phyloP scores from a whole-genome alignment of 805 yeast species.

The Yarrowia sp. region DNA sequence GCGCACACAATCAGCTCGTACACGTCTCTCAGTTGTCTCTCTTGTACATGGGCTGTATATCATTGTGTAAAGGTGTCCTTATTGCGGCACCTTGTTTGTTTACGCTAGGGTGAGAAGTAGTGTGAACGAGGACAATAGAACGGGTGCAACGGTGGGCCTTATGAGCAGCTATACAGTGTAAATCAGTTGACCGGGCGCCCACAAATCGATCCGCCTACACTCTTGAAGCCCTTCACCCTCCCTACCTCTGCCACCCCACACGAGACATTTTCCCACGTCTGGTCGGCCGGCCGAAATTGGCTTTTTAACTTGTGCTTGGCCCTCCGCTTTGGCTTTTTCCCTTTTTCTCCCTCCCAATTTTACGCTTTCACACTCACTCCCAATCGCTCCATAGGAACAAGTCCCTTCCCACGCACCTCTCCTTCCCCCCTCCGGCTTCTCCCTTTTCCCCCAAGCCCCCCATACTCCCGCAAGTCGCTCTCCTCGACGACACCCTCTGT shows the following conservation, averaged over 20 bases:
- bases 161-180: no score
- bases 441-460: not conserved
- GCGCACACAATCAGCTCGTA: no score
- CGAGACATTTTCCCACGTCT: constrained; percentile 19
- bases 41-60: not conserved
- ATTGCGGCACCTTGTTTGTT: constrained; percentile 26
- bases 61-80: constrained; percentile 25
- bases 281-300: not conserved
- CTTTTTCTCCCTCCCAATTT: constrained; percentile 37
- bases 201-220: no score
- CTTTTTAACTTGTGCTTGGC: constrained; percentile 16
- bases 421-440: constrained; percentile 2
- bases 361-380: constrained; percentile 33
- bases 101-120: constrained; percentile 2
- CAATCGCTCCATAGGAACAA: constrained; percentile 19
- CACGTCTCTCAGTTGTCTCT: no score
- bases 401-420: constrained; percentile 5
- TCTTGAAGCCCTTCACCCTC: no score
- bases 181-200: no score
- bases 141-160: no score
- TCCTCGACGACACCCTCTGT: constrained; percentile 15
- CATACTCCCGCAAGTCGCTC: constrained; percentile 1
- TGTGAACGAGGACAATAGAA: no score
- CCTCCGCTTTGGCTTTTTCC: constrained; percentile 15
- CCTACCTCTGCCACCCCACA: not conserved